Evolutionary conservation across 352 stramenopile genomes (phyloP), one percentile per base, ranked within the genome.

Genomic region (Phytopythium boreale): DNA sequence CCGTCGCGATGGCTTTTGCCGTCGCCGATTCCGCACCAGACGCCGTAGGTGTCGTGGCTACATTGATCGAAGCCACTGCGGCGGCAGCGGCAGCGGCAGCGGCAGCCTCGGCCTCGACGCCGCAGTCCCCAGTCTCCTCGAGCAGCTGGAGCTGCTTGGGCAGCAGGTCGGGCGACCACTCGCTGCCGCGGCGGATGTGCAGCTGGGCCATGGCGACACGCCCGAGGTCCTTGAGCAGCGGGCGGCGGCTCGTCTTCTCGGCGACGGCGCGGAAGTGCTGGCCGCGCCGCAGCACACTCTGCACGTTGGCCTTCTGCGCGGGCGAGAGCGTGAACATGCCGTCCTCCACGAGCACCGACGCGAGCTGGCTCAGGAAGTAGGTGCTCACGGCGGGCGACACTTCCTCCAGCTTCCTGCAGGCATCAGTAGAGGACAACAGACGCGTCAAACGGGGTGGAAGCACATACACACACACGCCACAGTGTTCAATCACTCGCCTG

Each of bases 341-440:
- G 59, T 93, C 84, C 58, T 89, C 82, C 20, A 89, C 67, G 12
- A 93, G 66, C 44, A 91, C 84, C 0, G 84, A 85, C 12, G 82
- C 82, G 43, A 93, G 64, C 29, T 93, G 84, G 53, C 84, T 93
- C 56, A 90, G 39, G 64, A 93, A 91, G 65, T 92, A 93, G 15
- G 77, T 90, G 68, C 80, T 92, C 50, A 93, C 82, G 22, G 84
- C 82, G 8, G 84, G 84, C 0, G 82, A 90, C 20, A 89, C 82
- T 56, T 90, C 71, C 56, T 86, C 82, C 22, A 93, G 64, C 0
- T 70, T 57, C 51, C 84, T 89, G 60, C 14, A 20, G 4, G 15
- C 41, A 20, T 65, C 26, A 39, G 49, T 24, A 27, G 2, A 53
- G 34, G 47, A 9, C 26, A n/a, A 37, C 7, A n/a, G 19, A 27